Percentiles rank a stretch among this genome's conserved stretches.
Conservation (phyloP, 768 basidiomycete species). For the Leccinum uliginosum region DNA sequence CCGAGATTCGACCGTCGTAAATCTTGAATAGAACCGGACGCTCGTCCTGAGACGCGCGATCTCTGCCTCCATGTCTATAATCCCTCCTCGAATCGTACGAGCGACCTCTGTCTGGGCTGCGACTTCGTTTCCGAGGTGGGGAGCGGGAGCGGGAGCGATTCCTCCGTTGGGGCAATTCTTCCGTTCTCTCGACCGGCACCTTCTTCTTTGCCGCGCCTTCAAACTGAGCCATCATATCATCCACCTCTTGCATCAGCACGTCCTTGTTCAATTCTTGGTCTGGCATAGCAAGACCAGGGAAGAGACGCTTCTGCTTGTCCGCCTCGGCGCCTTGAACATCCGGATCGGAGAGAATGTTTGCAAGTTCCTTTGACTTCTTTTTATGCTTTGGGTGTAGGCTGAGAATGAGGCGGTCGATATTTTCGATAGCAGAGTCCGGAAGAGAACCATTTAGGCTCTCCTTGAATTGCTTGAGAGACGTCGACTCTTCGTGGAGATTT, state of each 20-base stretch:
- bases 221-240: constrained; percentile 79
- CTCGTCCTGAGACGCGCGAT: constrained; percentile 55
- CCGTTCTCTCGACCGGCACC: constrained; percentile 36
- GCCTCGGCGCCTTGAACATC: constrained; percentile 42
- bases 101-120: constrained; percentile 58
- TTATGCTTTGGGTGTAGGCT: constrained; percentile 96
- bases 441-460: constrained; percentile 74
- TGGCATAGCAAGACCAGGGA: constrained; percentile 84
- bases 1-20: constrained; percentile 80
- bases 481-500: constrained; percentile 78
- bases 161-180: constrained; percentile 59
- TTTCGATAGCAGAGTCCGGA: constrained; percentile 86
- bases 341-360: constrained; percentile 35
- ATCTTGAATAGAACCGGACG: constrained; percentile 91
- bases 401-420: constrained; percentile 90
- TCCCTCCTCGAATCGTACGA: constrained; percentile 40
- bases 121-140: constrained; percentile 48
- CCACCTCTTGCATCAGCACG: constrained; percentile 81
- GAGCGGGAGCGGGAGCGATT: constrained; percentile 42
- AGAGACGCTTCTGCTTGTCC: constrained; percentile 79
- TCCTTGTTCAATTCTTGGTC: constrained; percentile 72
- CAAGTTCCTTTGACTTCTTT: constrained; percentile 45
- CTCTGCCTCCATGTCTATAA: constrained; percentile 37
- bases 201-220: constrained; percentile 66
- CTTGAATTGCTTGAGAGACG: constrained; percentile 78